Conservation (phyloP, 1,284 basidiomycete genomes). For the Cystobasidium sp. region DNA sequence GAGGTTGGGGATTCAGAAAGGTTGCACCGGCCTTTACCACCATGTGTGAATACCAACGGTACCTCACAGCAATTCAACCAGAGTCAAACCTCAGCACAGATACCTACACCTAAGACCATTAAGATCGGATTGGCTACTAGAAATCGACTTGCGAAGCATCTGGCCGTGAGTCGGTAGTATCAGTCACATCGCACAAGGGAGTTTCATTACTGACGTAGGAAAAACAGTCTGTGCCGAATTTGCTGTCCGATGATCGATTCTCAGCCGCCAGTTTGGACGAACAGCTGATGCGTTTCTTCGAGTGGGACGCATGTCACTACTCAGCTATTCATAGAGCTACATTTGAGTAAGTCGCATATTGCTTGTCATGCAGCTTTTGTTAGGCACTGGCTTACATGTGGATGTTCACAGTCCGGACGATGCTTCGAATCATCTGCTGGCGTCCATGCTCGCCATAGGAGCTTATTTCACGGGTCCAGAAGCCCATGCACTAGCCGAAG, state of each 20-base stretch:
- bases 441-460: conserved; percentile 33
- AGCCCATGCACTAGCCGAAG: conserved; percentile 17
- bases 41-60: background rate
- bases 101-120: background rate
- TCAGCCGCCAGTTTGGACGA: conserved; percentile 3
- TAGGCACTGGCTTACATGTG: background rate
- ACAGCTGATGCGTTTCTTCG: conserved; percentile 29
- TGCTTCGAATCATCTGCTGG: conserved; percentile 30
- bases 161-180: conserved; percentile 2
- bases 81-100: background rate
- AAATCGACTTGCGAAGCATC: conserved; percentile 14
- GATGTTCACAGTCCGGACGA: conserved; percentile 18
- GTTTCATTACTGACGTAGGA: background rate
- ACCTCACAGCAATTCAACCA: background rate
- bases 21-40: background rate
- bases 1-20: background rate
- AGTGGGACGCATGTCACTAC: conserved; percentile 41
- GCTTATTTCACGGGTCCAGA: conserved; percentile 27
- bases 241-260: conserved; percentile 19
- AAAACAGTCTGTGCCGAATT: conserved; percentile 14
- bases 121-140: conserved; percentile 6
- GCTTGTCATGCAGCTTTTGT: too few species aligned
- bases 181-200: background rate
- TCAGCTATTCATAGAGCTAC: conserved; percentile 40
- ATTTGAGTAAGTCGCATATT: conserved; percentile 21